Conservation (phyloP, 2,329 filamentous ascomycete genomes). For the Cryphonectria parasitica region DNA sequence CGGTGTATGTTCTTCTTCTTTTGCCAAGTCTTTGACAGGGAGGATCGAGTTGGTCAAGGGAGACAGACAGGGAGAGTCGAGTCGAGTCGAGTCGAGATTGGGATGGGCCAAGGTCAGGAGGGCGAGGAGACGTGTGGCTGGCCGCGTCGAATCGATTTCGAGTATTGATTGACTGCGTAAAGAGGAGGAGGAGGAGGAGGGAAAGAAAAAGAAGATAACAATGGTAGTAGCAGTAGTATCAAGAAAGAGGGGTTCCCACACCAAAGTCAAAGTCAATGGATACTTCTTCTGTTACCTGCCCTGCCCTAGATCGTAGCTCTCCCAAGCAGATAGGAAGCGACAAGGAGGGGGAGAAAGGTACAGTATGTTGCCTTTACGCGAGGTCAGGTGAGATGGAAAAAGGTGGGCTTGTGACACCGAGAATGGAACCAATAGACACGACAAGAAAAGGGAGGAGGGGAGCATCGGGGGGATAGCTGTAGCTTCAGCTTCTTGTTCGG, state of each 20-base stretch:
- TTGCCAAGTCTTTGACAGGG: background rate
- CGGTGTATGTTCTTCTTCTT: background rate
- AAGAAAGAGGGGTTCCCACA: background rate
- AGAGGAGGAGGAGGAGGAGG: background rate
- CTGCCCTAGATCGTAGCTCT: background rate
- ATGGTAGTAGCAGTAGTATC: too few species aligned
- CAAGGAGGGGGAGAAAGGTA: background rate
- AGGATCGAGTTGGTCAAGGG: background rate
- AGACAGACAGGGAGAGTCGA: background rate
- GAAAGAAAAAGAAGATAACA: too few species aligned
- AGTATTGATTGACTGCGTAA: background rate
- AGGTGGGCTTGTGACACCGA: background rate
- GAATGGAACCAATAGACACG: background rate
- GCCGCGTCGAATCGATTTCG: background rate
- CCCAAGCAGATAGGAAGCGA: background rate
- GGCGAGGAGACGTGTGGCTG: background rate
- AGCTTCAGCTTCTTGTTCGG: background rate
- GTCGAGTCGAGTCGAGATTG: background rate
- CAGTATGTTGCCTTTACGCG: constrained; percentile 12
- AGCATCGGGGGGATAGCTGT: background rate
- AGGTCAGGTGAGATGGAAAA: constrained; percentile 22
- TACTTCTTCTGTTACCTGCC: background rate
- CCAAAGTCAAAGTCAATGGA: background rate
- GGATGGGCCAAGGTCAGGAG: background rate
- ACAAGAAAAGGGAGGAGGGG: constrained; percentile 4